Conservation (phyloP, 148 eudicot species). For the Dianthus caryophyllus region DNA sequence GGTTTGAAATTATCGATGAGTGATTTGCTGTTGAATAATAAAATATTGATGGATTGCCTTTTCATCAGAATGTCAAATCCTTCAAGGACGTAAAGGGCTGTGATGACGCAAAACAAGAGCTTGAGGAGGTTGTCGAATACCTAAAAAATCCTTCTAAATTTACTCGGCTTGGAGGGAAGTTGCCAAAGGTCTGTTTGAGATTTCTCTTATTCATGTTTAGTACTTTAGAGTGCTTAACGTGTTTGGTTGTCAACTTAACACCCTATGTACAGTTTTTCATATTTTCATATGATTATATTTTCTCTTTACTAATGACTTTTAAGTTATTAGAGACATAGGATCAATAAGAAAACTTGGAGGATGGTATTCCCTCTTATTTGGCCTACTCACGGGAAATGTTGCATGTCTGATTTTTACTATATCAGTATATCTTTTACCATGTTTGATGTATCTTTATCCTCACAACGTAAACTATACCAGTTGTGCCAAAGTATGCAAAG, state of each 20-base stretch:
- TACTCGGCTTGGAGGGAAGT: slow-evolving; percentile 95
- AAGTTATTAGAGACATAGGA: background rate
- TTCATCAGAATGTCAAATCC: slow-evolving; percentile 81
- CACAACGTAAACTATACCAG: too few species aligned
- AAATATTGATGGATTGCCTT: slow-evolving; percentile 17
- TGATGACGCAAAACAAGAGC: slow-evolving; percentile 99
- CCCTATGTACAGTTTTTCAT: background rate
- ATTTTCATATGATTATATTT: background rate
- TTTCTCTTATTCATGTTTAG: background rate
- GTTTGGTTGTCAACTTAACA: background rate
- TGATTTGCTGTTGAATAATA: slow-evolving; percentile 2
- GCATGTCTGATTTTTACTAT: too few species aligned
- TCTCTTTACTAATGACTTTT: background rate
- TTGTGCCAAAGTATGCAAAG: too few species aligned
- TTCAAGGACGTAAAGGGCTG: slow-evolving; percentile 99
- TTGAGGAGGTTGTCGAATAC: slow-evolving; percentile 98
- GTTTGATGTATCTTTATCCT: too few species aligned
- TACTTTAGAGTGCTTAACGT: background rate
- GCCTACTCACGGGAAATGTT: too few species aligned
- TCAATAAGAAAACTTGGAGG: background rate
- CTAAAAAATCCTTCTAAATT: slow-evolving; percentile 84
- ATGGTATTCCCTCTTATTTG: background rate
- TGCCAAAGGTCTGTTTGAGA: slow-evolving; percentile 73
- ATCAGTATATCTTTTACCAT: too few species aligned
- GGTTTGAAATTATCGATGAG: background rate